Conservation (phyloP, 164 flowering plant species). For the Echeveria elegans region DNA sequence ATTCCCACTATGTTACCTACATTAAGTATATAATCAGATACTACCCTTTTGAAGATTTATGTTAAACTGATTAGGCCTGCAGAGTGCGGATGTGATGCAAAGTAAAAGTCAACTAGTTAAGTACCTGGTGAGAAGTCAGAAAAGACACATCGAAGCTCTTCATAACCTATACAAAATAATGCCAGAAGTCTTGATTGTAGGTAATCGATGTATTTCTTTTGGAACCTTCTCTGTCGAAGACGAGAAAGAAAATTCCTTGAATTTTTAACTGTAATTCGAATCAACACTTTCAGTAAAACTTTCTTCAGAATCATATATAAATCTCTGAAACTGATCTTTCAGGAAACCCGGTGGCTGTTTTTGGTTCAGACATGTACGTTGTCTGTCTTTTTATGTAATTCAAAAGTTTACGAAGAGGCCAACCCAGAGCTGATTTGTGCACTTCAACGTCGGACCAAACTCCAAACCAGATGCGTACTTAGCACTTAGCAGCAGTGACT, state of each 20-base stretch:
- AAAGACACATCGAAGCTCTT: constrained; percentile 17
- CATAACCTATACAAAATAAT: constrained; percentile 10
- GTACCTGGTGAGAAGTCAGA: constrained; percentile 27
- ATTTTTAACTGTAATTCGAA: too few species aligned
- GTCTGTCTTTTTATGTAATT: constrained; percentile 12
- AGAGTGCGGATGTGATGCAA: background rate
- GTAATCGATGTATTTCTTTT: constrained; percentile 11
- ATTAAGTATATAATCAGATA: background rate
- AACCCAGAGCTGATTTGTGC: constrained; percentile 36
- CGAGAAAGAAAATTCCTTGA: too few species aligned
- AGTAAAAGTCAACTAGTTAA: background rate
- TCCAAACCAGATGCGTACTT: background rate
- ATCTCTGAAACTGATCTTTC: constrained; percentile 20
- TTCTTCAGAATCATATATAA: constrained; percentile 4
- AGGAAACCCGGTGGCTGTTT: constrained; percentile 54
- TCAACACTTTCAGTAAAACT: background rate
- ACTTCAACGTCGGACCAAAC: background rate
- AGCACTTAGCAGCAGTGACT: background rate
- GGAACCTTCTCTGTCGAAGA: too few species aligned
- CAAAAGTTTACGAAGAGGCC: constrained; percentile 57
- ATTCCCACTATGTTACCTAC: constrained; percentile 30
- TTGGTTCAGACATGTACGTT: constrained; percentile 42
- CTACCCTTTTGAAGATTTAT: background rate
- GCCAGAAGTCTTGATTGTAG: background rate
- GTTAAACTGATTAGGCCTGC: background rate